A percentile compares a stretch with the other conserved stretches of the same genome.
phyloP scores from a whole-genome alignment of 2,329 filamentous ascomycete genomes.

The Aspergillus hiratsukae region DNA sequence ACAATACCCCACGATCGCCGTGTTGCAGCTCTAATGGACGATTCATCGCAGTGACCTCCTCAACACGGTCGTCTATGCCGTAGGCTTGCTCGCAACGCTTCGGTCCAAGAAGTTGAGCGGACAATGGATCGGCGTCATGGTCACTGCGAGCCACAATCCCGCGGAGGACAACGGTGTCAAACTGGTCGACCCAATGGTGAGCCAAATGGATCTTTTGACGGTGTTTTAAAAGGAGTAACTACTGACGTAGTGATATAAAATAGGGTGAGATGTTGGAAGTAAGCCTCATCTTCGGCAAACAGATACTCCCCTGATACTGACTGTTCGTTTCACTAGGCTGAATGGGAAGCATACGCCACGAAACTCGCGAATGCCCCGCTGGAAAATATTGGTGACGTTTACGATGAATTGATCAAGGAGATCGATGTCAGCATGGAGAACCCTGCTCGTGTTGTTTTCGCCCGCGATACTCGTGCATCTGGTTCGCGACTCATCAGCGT shows the following conservation, averaged over 20 bases:
- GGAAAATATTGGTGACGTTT: conserved; percentile 72
- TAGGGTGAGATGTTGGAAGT: conserved; percentile 94
- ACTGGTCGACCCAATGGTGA: conserved; percentile 85
- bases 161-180: conserved; percentile 89
- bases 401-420: conserved; percentile 68
- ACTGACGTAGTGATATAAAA: conserved; percentile 11
- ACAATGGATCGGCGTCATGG: conserved; percentile 93
- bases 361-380: conserved; percentile 77
- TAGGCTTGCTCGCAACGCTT: conserved; percentile 81
- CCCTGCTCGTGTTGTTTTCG: conserved; percentile 78
- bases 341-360: conserved; percentile 89
- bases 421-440: conserved; percentile 69
- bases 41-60: conserved; percentile 62
- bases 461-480: conserved; percentile 87
- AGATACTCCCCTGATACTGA: conserved; percentile 4
- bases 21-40: conserved; percentile 31
- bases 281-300: conserved; percentile 19
- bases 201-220: conserved; percentile 7
- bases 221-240: not conserved
- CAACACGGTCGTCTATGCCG: conserved; percentile 86
- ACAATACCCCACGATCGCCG: conserved; percentile 28
- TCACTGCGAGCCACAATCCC: conserved; percentile 90
- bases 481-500: conserved; percentile 77
- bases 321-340: conserved; percentile 46
- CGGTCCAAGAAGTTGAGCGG: conserved; percentile 85